Evolutionary conservation across 2,329 filamentous ascomycete species (phyloP).

Genomic region (Fusarium papillatum): DNA sequence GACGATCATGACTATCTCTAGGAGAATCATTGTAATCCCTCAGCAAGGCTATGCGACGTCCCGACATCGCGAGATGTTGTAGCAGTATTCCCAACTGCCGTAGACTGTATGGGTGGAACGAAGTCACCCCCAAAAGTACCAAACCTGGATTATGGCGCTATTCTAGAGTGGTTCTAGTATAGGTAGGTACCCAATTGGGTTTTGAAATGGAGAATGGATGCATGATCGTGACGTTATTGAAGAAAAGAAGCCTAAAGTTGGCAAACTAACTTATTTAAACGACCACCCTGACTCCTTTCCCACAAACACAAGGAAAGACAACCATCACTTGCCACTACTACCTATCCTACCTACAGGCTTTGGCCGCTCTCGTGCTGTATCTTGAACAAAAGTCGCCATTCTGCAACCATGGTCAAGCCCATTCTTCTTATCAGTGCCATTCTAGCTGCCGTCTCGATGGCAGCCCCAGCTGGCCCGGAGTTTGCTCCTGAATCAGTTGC

Average conservation of each 20-base stretch:
- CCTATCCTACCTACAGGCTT: background rate
- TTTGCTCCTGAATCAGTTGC: background rate
- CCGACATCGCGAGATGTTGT: background rate
- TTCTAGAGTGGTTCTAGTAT: background rate
- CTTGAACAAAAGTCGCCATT: background rate
- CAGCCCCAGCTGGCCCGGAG: background rate
- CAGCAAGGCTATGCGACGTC: background rate
- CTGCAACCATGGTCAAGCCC: background rate
- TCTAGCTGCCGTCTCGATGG: background rate
- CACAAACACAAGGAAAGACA: background rate
- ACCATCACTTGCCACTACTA: background rate
- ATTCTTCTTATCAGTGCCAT: background rate
- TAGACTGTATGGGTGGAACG: background rate
- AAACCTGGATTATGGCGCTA: background rate
- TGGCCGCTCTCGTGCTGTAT: background rate
- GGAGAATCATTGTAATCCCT: background rate
- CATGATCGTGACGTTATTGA: background rate
- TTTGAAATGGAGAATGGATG: no score
- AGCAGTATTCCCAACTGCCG: background rate
- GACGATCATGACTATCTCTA: background rate
- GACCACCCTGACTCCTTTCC: background rate
- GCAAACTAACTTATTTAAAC: background rate
- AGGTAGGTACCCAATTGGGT: background rate
- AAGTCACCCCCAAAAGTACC: background rate
- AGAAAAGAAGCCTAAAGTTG: background rate